Evolutionary conservation across 176 grass and related monocot species (phyloP), one percentile per base, ranked within the genome.

Genomic region (Ensete glaucum): DNA sequence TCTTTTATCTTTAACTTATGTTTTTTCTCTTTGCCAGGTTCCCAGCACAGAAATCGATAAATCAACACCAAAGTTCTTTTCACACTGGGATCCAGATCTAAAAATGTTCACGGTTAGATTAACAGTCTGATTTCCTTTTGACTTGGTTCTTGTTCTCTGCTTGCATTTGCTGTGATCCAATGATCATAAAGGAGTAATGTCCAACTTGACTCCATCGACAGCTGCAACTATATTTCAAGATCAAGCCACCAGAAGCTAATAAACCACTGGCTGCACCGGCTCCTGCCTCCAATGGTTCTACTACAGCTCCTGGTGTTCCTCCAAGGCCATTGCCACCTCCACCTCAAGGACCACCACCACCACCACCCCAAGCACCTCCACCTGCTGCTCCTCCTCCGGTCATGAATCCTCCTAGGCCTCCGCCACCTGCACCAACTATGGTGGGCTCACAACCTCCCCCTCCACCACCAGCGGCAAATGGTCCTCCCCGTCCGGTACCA

Each of bases 1-100:
- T 9, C 64, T 34, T 5, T 52, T 53, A 16, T 26, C 34, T 43
- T 6, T 43, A 43, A 72, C 11, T n/a, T 21, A 17, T 27, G n/a
- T 52, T 50, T 51, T 20, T 43, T 80, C n/a, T 51, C 9, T 8
- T 20, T 78, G 65, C 50, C 73, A 99, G 95, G 89, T 99, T 85
- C 95, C 95, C 59, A 99, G 95, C 62, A 91, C 84, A 6, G 95
- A 99, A 76, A 93, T 99, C 67, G 95, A 99, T 78, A 99, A 99
- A 77, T 84, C 86, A 72, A 77, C 88, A 21, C 71, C 84, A 43
- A 99, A 91, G 77, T 99, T 99, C 86, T 99, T 99, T 77, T 85
- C 86, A 12, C 85, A 91, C 77, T 99, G 95, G 95, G 95, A 99
- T 87, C 95, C 90, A n/a, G 95, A 99, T 69, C 82, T 90, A 48